Percentiles rank a stretch among this genome's conserved stretches.
These are phyloP conservation scores for Monilinia polystroma DNA, from an alignment of 2,329 filamentous ascomycete species.

Conservation along the genomic window DNA sequence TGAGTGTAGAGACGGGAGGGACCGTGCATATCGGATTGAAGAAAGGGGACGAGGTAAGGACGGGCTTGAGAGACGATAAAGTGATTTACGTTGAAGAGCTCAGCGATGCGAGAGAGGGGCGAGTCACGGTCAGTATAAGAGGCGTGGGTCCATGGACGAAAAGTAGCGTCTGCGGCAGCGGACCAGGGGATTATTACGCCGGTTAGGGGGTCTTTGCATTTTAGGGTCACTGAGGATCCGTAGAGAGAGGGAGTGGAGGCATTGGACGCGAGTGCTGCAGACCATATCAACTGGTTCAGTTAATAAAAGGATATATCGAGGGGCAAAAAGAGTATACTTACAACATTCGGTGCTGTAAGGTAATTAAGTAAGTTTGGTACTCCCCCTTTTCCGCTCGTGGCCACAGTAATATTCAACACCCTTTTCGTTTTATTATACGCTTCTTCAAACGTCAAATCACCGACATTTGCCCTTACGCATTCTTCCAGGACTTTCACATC, in stretches of 20 bases:
- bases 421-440: slow-evolving; percentile 83
- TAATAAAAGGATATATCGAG: background rate
- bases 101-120: slow-evolving; percentile 60
- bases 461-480: slow-evolving; percentile 80
- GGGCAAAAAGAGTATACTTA: slow-evolving; percentile 48
- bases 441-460: slow-evolving; percentile 89
- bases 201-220: slow-evolving; percentile 61
- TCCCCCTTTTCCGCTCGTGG: slow-evolving; percentile 69
- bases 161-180: slow-evolving; percentile 49
- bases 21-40: slow-evolving; percentile 77
- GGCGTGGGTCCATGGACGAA: slow-evolving; percentile 55
- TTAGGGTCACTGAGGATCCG: slow-evolving; percentile 51
- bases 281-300: slow-evolving; percentile 54
- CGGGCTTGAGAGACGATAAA: slow-evolving; percentile 92
- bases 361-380: slow-evolving; percentile 88
- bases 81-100: slow-evolving; percentile 76
- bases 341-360: slow-evolving; percentile 87
- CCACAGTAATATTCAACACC: slow-evolving; percentile 88
- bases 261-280: slow-evolving; percentile 59
- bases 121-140: slow-evolving; percentile 56
- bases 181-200: slow-evolving; percentile 61
- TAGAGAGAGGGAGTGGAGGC: slow-evolving; percentile 50
- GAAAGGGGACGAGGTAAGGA: slow-evolving; percentile 83
- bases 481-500: slow-evolving; percentile 80
- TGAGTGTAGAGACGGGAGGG: slow-evolving; percentile 61